Evolutionary conservation across 345 rosid genomes (phyloP), one percentile per base, ranked within the genome.

Genomic region (thale cress (Arabidopsis thaliana)): DNA sequence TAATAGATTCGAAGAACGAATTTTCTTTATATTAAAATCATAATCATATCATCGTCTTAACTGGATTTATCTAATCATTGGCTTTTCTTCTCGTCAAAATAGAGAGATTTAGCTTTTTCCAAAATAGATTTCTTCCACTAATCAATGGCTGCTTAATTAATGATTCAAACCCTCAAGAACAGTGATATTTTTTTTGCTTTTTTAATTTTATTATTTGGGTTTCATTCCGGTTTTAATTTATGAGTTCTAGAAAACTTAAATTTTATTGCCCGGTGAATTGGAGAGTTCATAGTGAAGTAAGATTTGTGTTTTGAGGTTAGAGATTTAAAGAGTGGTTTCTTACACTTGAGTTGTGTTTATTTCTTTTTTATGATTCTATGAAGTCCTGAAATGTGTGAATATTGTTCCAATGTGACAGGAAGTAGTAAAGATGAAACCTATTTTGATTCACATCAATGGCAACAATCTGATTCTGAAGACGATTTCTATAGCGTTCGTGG

Each of bases 401-500:
- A 14, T 37, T 61, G 46, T 25, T 53, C 10, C 75, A 83, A 41
- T 76, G 50, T 55, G 16, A 13, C 87, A 91, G 98, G 91, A 55
- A 87, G 89, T 75, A 93, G 91, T 67, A 91, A 81, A 86, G 91
- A 88, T 37, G 97, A 93, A 42, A 33, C 67, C 4, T 93, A 87
- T 79, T 91, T 85, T 45, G 98, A 93, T 71, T 87, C 98, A 49
- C 79, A 61, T 70, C 77, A 88, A 13, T 93, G 93, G 91, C 37
- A 87, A 62, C 97, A 88, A 28, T 91, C 96, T 1, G 97, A 94
- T 69, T 87, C 91, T 37, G 98, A 93, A 46, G 97, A 91, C 16
- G 98, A 91, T 73, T 94, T 91, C 84, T 78, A 52, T 73, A 94
- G 98, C 56, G 97, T 94, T 72, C 85, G 77, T 59, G 98, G 97